Evolutionary conservation across 2,329 filamentous ascomycete genomes (phyloP).

Genomic region (Colletotrichum lentis): DNA sequence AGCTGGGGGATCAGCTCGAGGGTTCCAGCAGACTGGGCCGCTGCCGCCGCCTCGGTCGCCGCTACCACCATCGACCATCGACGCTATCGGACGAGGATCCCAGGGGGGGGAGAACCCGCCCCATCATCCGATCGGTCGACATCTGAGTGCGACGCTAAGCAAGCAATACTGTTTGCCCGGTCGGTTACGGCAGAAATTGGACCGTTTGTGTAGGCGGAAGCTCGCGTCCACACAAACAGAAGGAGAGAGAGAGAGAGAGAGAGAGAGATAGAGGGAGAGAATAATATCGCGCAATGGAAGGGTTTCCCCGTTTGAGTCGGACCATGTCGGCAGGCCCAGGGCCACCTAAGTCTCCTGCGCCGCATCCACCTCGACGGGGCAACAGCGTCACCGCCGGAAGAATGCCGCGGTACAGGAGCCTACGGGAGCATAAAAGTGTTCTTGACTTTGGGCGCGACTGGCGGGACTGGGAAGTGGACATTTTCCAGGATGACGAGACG

Average conservation of each 20-base stretch:
- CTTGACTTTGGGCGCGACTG: slow-evolving; percentile 35
- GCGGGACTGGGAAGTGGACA: slow-evolving; percentile 37
- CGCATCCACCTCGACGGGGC: slow-evolving; percentile 33
- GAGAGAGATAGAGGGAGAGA: not conserved
- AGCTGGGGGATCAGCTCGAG: slow-evolving; percentile 35
- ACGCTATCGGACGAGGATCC: slow-evolving; percentile 29
- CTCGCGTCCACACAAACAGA: not conserved
- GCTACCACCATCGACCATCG: slow-evolving; percentile 18
- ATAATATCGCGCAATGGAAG: slow-evolving; percentile 21
- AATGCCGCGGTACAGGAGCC: slow-evolving; percentile 31
- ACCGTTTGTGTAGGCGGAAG: not conserved
- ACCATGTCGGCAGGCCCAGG: slow-evolving; percentile 36
- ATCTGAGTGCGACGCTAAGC: not conserved
- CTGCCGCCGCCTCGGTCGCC: slow-evolving; percentile 17
- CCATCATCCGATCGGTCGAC: not conserved
- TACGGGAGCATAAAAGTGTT: slow-evolving; percentile 33
- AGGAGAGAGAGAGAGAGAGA: not conserved
- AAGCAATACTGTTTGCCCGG: not conserved
- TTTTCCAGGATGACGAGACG: slow-evolving; percentile 33
- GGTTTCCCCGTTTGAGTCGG: slow-evolving; percentile 27
- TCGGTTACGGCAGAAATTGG: not conserved
- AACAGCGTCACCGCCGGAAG: slow-evolving; percentile 29
- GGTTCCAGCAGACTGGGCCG: slow-evolving; percentile 36
- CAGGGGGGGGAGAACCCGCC: slow-evolving; percentile 14
- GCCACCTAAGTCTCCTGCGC: slow-evolving; percentile 33